These are phyloP conservation scores for Nissolia schottii DNA, from an alignment of 306 rosid species.

Conservation along the genomic window DNA sequence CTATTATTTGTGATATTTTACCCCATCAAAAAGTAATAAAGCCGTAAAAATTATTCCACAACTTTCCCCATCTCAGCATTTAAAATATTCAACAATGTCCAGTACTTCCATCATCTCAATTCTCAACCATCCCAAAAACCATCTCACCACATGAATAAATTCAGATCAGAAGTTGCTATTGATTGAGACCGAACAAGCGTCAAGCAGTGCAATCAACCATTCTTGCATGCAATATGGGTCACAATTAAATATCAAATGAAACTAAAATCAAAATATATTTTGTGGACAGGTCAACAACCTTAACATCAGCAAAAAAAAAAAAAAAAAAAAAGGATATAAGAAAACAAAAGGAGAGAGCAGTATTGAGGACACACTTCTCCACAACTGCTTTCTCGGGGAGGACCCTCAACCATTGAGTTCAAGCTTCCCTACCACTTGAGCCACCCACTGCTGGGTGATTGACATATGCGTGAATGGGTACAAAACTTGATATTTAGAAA, in stretches of 20 bases:
- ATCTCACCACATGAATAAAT: background rate
- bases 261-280: constrained; percentile 4
- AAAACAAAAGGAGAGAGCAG: background rate
- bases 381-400: no score
- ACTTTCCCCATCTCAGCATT: background rate
- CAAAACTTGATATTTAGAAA: constrained; percentile 7
- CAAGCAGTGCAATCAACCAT: background rate
- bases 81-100: background rate
- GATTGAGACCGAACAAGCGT: no score
- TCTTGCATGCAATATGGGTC: background rate
- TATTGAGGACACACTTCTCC: no score
- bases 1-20: background rate
- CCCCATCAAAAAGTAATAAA: background rate
- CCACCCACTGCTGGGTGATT: background rate
- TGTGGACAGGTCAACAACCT: background rate
- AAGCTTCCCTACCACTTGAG: background rate
- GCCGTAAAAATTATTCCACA: background rate
- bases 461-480: background rate
- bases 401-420: no score
- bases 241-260: background rate
- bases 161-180: background rate
- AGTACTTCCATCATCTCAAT: background rate
- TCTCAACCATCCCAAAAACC: background rate
- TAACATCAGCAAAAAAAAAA: background rate
- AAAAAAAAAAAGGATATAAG: no score